A percentile compares a stretch with the other conserved stretches of the same genome.
phyloP scores from a whole-genome alignment of 2,329 filamentous ascomycete species.

The Zymoseptoria pseudotritici region DNA sequence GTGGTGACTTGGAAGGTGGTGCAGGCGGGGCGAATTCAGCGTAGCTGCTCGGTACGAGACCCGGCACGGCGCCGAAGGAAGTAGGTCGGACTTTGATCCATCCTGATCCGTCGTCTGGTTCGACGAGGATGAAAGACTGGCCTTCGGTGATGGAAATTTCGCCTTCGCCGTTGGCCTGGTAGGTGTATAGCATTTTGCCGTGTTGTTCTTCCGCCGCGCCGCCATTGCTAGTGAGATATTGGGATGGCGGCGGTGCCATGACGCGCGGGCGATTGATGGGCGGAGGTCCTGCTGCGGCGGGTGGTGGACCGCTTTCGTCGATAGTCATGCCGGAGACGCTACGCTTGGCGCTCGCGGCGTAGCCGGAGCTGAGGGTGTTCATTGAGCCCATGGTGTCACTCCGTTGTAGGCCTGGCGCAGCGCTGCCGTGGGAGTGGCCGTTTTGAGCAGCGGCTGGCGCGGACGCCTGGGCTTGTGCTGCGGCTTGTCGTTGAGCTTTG shows the following conservation, averaged over 20 bases:
- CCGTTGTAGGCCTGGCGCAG: constrained; percentile 59
- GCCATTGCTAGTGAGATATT: constrained; percentile 64
- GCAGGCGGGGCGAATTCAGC: constrained; percentile 51
- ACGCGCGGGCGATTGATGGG: constrained; percentile 51
- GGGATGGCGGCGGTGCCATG: constrained; percentile 76
- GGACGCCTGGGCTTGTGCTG: constrained; percentile 51
- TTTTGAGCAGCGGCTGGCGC: constrained; percentile 18
- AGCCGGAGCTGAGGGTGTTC: constrained; percentile 70
- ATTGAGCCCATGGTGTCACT: constrained; percentile 83
- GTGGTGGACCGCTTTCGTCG: constrained; percentile 27
- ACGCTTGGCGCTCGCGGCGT: constrained; percentile 68
- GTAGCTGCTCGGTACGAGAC: constrained; percentile 81
- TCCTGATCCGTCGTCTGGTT: constrained; percentile 85
- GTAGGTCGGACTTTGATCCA: constrained; percentile 72
- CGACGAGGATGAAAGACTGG: constrained; percentile 67
- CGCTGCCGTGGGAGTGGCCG: constrained; percentile 26
- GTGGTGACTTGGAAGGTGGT: constrained; percentile 7
- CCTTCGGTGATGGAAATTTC: constrained; percentile 77
- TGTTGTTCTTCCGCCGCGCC: constrained; percentile 49
- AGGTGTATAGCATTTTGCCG: constrained; percentile 85
- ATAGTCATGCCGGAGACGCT: constrained; percentile 58
- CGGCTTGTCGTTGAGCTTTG: constrained; percentile 75
- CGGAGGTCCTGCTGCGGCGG: constrained; percentile 34
- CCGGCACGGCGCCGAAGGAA: constrained; percentile 57
- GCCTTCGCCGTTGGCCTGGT: constrained; percentile 71